phyloP scores from a whole-genome alignment of 164 flowering plant species.

The Stephania cephalantha region DNA sequence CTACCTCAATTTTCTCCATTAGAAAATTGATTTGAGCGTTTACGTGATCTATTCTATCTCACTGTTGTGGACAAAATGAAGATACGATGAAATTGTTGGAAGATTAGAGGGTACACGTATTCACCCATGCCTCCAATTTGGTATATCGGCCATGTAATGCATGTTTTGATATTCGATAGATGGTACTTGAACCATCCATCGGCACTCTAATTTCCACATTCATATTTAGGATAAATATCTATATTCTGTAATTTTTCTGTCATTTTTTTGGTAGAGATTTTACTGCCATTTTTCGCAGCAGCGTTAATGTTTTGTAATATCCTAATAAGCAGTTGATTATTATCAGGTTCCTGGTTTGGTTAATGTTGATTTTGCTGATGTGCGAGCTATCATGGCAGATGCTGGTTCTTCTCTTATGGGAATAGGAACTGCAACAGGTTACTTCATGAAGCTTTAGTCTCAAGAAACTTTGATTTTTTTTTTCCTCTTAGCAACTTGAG shows the following conservation, averaged over 20 bases:
- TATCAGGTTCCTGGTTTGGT: constrained; percentile 63
- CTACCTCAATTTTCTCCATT: not conserved
- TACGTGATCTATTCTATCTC: not conserved
- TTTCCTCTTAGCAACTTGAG: not conserved
- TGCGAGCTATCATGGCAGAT: constrained; percentile 69
- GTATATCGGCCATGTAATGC: too few relatives aligned
- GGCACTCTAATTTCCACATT: too few relatives aligned
- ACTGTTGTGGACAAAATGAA: not conserved
- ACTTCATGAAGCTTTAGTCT: constrained; percentile 8
- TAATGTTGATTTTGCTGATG: constrained; percentile 80
- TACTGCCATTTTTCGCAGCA: too few relatives aligned
- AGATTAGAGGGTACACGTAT: too few relatives aligned
- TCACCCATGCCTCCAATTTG: too few relatives aligned
- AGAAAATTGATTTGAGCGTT: not conserved
- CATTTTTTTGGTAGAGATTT: too few relatives aligned
- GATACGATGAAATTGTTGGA: too few relatives aligned
- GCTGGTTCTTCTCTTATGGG: constrained; percentile 80
- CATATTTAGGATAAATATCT: too few relatives aligned
- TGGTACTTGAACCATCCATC: too few relatives aligned
- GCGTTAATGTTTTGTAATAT: not conserved
- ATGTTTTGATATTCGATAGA: too few relatives aligned
- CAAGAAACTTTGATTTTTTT: not conserved
- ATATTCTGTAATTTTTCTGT: too few relatives aligned
- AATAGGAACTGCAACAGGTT: constrained; percentile 72
- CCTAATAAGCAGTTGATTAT: not conserved